Conservation (phyloP, 257 asterid species). For the Salvia miltiorrhiza region DNA sequence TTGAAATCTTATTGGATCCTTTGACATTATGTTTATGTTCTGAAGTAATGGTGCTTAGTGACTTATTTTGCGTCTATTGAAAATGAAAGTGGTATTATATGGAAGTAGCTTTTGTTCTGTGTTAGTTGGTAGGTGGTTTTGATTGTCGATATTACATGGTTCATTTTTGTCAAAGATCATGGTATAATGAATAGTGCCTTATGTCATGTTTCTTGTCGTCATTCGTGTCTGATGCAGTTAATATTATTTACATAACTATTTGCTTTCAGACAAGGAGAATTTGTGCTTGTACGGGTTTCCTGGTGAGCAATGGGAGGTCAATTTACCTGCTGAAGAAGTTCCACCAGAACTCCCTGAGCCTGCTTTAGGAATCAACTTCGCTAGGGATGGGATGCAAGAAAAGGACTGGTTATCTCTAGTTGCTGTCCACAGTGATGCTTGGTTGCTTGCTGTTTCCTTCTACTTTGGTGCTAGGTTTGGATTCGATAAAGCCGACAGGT, state of each 20-base stretch:
- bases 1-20: not conserved
- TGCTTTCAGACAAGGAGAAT: constrained; percentile 54
- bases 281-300: constrained; percentile 61
- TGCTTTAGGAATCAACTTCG: constrained; percentile 65
- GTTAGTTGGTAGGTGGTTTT: not conserved
- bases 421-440: constrained; percentile 63
- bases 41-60: not conserved
- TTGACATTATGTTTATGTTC: not conserved
- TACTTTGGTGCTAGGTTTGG: constrained; percentile 63
- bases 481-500: constrained; percentile 57
- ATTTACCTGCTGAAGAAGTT: constrained; percentile 63
- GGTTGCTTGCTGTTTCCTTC: constrained; percentile 60
- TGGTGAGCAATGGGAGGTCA: constrained; percentile 60
- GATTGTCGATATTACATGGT: not conserved
- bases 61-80: not conserved
- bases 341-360: constrained; percentile 75
- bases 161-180: not conserved
- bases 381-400: constrained; percentile 63
- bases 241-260: constrained; percentile 7
- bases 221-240: not conserved
- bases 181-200: not conserved
- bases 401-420: constrained; percentile 63
- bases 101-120: not conserved
- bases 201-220: constrained; percentile 4
- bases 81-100: not conserved